Base-by-base conservation (phyloP, 148 eudicot species). In the Rhododendron williamsianum region DNA sequence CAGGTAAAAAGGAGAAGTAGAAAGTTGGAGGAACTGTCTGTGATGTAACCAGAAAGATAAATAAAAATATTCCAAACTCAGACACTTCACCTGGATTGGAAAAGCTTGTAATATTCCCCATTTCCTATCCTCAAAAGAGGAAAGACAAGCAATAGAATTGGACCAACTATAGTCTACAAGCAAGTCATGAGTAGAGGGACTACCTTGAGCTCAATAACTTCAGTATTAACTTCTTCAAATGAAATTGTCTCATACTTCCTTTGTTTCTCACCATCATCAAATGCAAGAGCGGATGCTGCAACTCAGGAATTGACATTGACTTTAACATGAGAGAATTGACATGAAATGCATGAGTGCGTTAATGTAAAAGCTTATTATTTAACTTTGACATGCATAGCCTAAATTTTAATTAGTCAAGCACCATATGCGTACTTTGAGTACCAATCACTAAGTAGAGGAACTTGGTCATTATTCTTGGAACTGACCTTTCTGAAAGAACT, bases 231-330 rank as follows among this genome's bases (percentile, higher is more conserved):
- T 91, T 95, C 96, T 80, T 90, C 56, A 83, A 97, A 95, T 86
- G 98, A 92, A 85, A 97, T 89, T 56, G 89, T 86, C 51, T 90
- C 85, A 86, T 93, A 97, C 73, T 81, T 92, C 86, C 84, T 86
- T 85, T 92, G 92, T 89, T 97, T 97, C 88, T 91, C 94, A 30
- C 25, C 56, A 83, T 95, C 91, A 63, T 94, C 98, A 88, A 93
- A 97, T 43, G 83, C 83, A 78, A 97, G 95, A 36, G 86, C 81
- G 52, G 98, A 97, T 85, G 99, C 99, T 97, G 95, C 91, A 93
- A 83, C 38, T 69, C 74, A 69, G n/a, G 81, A 56, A 89, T 81
- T 54, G 80, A 73, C 54, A 80, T 48, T 71, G 43, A 54, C 38
- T 83, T 74, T 58, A 72, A 78, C 72, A 76, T 33, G 67, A 89